Evolutionary conservation across 2,329 filamentous ascomycete genomes (phyloP), one percentile per base, ranked within the genome.

Genomic region (Nothophoma quercina): DNA sequence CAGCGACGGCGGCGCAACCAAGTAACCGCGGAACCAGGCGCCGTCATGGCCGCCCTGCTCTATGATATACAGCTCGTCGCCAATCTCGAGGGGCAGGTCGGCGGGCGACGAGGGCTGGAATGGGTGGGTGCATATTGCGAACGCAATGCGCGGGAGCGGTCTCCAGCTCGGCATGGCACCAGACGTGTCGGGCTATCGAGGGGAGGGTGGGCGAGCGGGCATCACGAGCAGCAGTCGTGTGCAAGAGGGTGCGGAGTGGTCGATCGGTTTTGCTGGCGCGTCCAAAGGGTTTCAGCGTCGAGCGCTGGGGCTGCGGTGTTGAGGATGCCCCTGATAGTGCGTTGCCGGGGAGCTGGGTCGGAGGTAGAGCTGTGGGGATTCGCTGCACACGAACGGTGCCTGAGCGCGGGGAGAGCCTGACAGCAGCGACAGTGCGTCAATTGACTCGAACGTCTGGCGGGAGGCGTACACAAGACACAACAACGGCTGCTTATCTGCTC

Each of bases 21-120:
- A 83, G 76, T 99, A 99, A 53, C 95, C 95, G 47, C 95, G 88
- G 76, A 93, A 89, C 96, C 95, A 99, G 73, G 91, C 85, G 67
- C 89, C 90, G 77, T 96, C 86, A 29, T 73, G 77, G 18, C 91
- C 89, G 30, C 93, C 96, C 77, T 98, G 91, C 77, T 98, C 93
- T 71, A 99, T 97, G 63, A 99, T 96, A 78, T 99, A 99, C 60
- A 99, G 82, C 78, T 99, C 95, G 83, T 99, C 95, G 74, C 95
- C 95, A 60, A 99, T 91, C 77, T 99, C 93, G 73, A 99, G 88
- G 8, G 96, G 95, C 16, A 99, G 87, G 77, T 99, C 95, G 73
- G 92, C 90, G 46, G 92, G 86, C 61, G 88, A 88, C 55, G 90
- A 88, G 55, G 95, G 90, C 66, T 89, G 84, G 78, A 99, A 99